Conservation (phyloP, 352 stramenopile species). For the Phytopythium ostracodes region DNA sequence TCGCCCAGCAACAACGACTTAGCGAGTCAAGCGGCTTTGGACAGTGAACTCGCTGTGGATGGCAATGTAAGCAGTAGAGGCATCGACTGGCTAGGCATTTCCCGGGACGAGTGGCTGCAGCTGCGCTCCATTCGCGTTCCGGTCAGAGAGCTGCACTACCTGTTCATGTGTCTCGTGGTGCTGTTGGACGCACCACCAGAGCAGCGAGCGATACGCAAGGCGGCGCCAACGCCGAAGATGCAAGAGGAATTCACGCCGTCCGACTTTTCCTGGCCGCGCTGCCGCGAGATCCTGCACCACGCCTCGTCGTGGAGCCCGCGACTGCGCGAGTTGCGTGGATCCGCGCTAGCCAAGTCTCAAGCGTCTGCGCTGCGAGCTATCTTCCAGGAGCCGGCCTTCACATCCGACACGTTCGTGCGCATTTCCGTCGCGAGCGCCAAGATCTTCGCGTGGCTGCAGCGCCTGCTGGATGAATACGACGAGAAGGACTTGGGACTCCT, state of each 20-base stretch:
- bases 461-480: conserved; percentile 54
- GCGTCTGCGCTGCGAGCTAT: conserved; percentile 46
- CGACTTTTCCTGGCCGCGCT: conserved; percentile 60
- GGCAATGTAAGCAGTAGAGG: conserved; percentile 17
- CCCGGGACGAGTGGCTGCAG: conserved; percentile 60
- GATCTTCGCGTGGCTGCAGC: conserved; percentile 58
- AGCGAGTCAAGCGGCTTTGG: not conserved
- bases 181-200: conserved; percentile 52
- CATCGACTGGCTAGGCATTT: conserved; percentile 65
- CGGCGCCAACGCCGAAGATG: conserved; percentile 32
- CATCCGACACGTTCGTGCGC: conserved; percentile 43
- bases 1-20: not conserved
- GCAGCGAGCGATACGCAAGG: conserved; percentile 22
- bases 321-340: conserved; percentile 33
- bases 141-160: conserved; percentile 65
- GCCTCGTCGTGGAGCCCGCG: conserved; percentile 36
- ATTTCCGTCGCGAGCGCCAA: conserved; percentile 57
- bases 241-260: conserved; percentile 50
- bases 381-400: conserved; percentile 58
- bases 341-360: conserved; percentile 38
- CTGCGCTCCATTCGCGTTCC: conserved; percentile 60
- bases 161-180: conserved; percentile 78
- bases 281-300: conserved; percentile 56
- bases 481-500: conserved; percentile 46
- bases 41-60: conserved; percentile 10